Base-by-base conservation (phyloP, 345 rosid genomes). In the Camelina neglecta region DNA sequence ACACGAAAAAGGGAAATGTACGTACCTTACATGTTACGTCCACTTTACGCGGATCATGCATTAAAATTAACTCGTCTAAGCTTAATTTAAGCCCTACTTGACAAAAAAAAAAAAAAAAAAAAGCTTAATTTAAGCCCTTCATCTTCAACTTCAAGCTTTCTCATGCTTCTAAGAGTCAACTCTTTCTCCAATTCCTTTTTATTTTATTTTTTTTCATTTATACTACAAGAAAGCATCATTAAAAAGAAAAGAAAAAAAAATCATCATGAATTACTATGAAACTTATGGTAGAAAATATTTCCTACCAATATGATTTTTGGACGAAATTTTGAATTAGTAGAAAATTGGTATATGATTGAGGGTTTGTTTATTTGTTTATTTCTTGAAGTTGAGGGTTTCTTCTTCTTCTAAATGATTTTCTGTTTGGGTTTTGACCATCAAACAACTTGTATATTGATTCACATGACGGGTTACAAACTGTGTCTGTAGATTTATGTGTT, bases 21-120 rank as follows among this genome's bases (percentile, higher is more conserved):
- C 75, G 65, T 51, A 61, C 65, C 35, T n/a, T 63, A 72, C 80
- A 76, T 76, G 80, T 62, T 69, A 76, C 59, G 55, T 60, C 68
- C 74, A 60, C 26, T 51, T 50, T 31, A 68, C 48, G 57, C 79
- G 79, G 74, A 67, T 50, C 64, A 75, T 75, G 68, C 69, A 39
- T 68, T 75, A 75, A 67, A 67, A 67, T 38, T 7, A 59, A 68
- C 65, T 65, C 59, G 29, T 56, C 16, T 39, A 54, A 6, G 55
- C 55, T 62, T 73, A 31, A 55, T 73, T 31, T 20, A 74, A 65
- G 5, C 57, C 11, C 11, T 57, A 18, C 18, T 18, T 18, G 18
- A 18, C 18, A 18, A 18, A 18, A 18, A 18, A 18, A 18, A 18
- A 18, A 18, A 18, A 18, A 18, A 18, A 18, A 18, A 18, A 18